A percentile compares a stretch with the other conserved stretches of the same genome.
These are phyloP conservation scores for Coemansia nantahalensis DNA, from an alignment of 192 early-diverging fungal genomes.

Conservation along the genomic window DNA sequence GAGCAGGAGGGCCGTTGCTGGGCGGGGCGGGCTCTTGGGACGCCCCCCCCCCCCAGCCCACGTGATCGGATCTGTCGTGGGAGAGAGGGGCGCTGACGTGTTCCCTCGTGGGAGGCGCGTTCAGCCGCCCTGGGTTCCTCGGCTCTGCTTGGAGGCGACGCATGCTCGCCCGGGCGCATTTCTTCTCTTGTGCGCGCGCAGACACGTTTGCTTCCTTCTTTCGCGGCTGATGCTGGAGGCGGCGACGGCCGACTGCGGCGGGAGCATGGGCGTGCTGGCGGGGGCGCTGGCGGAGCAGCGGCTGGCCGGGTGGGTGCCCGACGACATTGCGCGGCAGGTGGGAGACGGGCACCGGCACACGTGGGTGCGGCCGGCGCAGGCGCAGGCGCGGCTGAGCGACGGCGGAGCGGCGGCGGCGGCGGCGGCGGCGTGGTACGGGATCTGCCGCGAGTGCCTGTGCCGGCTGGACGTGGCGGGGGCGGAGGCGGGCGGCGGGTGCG, in stretches of 20 bases:
- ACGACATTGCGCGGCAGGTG: constrained; percentile 14
- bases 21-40: too few relatives aligned
- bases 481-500: constrained; percentile 9
- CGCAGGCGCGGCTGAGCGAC: background rate
- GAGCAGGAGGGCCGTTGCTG: too few relatives aligned
- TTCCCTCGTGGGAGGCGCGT: too few relatives aligned
- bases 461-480: constrained; percentile 5
- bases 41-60: too few relatives aligned
- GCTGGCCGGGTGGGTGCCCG: constrained; percentile 33
- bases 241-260: background rate
- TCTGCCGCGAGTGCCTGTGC: constrained; percentile 34
- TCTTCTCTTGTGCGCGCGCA: too few relatives aligned
- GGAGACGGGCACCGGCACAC: constrained; percentile 21
- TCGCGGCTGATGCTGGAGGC: too few relatives aligned
- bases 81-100: too few relatives aligned
- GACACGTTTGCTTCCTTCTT: background rate
- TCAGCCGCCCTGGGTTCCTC: too few relatives aligned
- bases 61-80: too few relatives aligned
- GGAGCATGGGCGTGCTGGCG: constrained; percentile 30
- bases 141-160: too few relatives aligned
- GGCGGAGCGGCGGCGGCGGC: background rate
- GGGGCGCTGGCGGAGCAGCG: constrained; percentile 28
- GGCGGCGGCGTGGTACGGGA: constrained; percentile 25
- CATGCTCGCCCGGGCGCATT: too few relatives aligned
- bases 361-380: constrained; percentile 15